A percentile compares a stretch with the other conserved stretches of the same genome.
Conservation (phyloP, 805 yeast species). For the Ogataea trehalophila region DNA sequence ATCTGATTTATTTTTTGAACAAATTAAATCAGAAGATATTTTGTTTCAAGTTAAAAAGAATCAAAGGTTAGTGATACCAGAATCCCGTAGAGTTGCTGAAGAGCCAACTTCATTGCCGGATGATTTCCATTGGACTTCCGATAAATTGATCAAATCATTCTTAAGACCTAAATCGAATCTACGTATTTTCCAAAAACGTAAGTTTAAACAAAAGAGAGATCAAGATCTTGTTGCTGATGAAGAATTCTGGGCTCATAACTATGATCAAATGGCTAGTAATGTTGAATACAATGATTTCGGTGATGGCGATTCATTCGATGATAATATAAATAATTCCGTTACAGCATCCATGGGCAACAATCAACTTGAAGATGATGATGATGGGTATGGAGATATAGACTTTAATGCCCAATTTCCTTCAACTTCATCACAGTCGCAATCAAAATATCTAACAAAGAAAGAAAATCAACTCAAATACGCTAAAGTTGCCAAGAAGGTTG, state of each 20-base stretch:
- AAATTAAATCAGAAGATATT: conserved; percentile 22
- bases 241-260: conserved; percentile 67
- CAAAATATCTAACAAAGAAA: conserved; percentile 14
- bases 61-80: conserved; percentile 35
- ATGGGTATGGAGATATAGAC: conserved; percentile 16
- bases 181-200: conserved; percentile 15
- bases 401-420: conserved; percentile 1
- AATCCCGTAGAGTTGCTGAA: conserved; percentile 30
- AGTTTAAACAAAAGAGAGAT: neutral
- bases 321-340: conserved; percentile 2
- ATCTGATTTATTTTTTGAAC: too few relatives aligned
- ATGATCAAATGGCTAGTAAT: conserved; percentile 28
- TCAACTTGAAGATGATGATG: conserved; percentile 33
- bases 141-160: conserved; percentile 60
- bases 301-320: conserved; percentile 18
- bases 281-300: conserved; percentile 29
- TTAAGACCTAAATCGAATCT: conserved; percentile 49
- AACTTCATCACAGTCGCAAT: neutral
- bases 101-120: conserved; percentile 26
- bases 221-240: conserved; percentile 42
- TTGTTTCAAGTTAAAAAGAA: conserved; percentile 23
- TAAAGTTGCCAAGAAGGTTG: conserved; percentile 72
- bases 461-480: conserved; percentile 55
- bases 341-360: conserved; percentile 12
- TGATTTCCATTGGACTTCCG: conserved; percentile 57